Conservation (phyloP, 306 rosid genomes). For the barrel medic (Medicago truncatula) region DNA sequence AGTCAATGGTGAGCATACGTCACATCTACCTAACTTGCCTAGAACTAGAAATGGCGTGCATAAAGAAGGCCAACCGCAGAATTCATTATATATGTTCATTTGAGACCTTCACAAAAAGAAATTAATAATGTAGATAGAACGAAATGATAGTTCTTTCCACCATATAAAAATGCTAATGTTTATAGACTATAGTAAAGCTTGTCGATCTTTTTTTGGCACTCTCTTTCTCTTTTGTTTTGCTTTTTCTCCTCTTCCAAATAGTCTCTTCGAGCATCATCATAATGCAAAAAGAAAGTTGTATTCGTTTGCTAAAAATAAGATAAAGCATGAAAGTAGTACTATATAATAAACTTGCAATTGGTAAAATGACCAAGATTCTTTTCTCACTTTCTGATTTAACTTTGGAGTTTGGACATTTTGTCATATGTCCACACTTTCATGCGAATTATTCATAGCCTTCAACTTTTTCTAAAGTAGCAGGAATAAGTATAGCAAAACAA, state of each 20-base stretch:
- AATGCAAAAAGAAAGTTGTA: constrained; percentile 38
- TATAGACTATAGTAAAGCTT: not conserved
- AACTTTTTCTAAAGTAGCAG: not conserved
- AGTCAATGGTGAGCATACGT: not conserved
- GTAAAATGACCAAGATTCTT: constrained; percentile 37
- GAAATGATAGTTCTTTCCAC: constrained; percentile 26
- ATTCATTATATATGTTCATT: constrained; percentile 13
- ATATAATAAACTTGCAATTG: constrained; percentile 30
- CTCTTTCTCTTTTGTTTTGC: not conserved
- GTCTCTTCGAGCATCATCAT: constrained; percentile 38
- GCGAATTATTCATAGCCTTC: not conserved
- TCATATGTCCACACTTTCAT: not conserved
- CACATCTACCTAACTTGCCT: not conserved
- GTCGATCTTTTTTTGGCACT: constrained; percentile 4
- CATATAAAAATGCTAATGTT: constrained; percentile 25
- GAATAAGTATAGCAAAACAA: not conserved
- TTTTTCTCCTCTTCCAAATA: constrained; percentile 6
- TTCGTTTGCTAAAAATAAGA: constrained; percentile 16
- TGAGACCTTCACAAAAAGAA: constrained; percentile 11
- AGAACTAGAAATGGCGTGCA: constrained; percentile 36
- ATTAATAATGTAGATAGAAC: constrained; percentile 7
- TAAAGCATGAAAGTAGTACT: not conserved
- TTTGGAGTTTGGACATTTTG: constrained; percentile 24
- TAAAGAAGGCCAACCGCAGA: constrained; percentile 1
- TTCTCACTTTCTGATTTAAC: constrained; percentile 16